phyloP scores from a whole-genome alignment of 345 rosid genomes.

The Eucalyptus cloeziana region DNA sequence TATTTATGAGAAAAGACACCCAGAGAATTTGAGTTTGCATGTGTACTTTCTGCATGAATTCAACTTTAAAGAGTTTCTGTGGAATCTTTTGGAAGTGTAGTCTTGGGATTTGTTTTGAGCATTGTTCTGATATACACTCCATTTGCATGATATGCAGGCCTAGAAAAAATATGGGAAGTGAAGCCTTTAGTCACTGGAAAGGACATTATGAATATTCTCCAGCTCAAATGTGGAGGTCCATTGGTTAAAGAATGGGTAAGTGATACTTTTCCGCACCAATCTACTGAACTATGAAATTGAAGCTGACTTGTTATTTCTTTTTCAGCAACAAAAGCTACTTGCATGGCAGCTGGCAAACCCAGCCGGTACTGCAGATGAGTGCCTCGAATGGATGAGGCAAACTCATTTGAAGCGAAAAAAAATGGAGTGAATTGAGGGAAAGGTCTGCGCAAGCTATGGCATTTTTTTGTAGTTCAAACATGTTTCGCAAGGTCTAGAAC shows the following conservation, averaged over 20 bases:
- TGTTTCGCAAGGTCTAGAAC: background rate
- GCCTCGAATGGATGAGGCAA: slow-evolving; percentile 86
- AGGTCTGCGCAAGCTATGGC: background rate
- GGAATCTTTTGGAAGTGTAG: background rate
- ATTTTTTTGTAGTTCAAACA: background rate
- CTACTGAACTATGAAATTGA: background rate
- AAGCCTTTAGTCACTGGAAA: slow-evolving; percentile 80
- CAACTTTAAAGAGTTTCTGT: background rate
- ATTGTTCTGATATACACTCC: background rate
- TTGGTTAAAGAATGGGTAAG: slow-evolving; percentile 83
- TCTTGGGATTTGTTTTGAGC: background rate
- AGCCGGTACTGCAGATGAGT: slow-evolving; percentile 56
- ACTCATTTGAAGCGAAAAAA: slow-evolving; percentile 47
- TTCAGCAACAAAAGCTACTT: slow-evolving; percentile 70
- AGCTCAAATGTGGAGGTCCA: slow-evolving; percentile 68
- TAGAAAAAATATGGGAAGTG: slow-evolving; percentile 65
- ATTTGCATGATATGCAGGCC: slow-evolving; percentile 35
- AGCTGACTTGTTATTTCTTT: background rate
- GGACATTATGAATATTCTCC: slow-evolving; percentile 68
- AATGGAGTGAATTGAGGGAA: slow-evolving; percentile 11
- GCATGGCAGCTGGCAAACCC: slow-evolving; percentile 88
- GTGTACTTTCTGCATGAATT: background rate
- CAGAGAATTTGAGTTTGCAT: background rate
- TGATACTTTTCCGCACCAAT: background rate
- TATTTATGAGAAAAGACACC: background rate